Evolutionary conservation across 2,329 filamentous ascomycete genomes (phyloP), one percentile per base, ranked within the genome.

Genomic region (Fusarium brachygibbosum): DNA sequence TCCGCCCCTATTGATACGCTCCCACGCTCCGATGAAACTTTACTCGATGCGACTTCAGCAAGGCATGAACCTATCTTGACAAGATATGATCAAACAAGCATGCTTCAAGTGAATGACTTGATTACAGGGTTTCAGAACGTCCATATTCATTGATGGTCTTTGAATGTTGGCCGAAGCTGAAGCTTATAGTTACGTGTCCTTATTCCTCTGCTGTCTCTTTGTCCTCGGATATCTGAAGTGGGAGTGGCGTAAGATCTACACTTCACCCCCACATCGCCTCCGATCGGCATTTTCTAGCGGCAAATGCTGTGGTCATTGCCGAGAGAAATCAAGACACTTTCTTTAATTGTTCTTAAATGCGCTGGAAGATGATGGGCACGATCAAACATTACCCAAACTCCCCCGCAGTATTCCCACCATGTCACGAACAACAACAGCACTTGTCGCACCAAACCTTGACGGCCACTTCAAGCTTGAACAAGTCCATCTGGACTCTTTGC

Each of bases 211-310:
- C 10, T 21, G 9, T 23, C 14, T 17, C 19, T 12, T 5, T 6
- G n/a, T 41, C 31, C 23, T 11, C 31, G 8, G n/a, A 34, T 19
- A 12, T 4, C 17, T 5, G 8, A 12, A 12, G 12, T 31, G 28
- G 8, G 11, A 17, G 23, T 50, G 23, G 32, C 49, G 28, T 16
- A 34, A 49, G 29, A 40, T 40, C 35, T 14, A 37, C 35, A 21
- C 21, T 28, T 11, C 23, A n/a, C 38, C 58, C 58, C 60, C 58
- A 42, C 58, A 64, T 64, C 6, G 41, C n/a, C 58, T 38, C 58
- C 50, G 35, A 34, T 35, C 60, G 60, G 60, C 58, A 63, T 44
- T 34, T 42, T 28, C 11, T 12, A 21, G 32, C 58, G 58, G 58
- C 45, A 62, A 40, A 34, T 60, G 19, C 13, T 9, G 14, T 6